Evolutionary conservation across 2,329 filamentous ascomycete genomes (phyloP), one percentile per base, ranked within the genome.

Genomic region (Fusarium abutilonis): DNA sequence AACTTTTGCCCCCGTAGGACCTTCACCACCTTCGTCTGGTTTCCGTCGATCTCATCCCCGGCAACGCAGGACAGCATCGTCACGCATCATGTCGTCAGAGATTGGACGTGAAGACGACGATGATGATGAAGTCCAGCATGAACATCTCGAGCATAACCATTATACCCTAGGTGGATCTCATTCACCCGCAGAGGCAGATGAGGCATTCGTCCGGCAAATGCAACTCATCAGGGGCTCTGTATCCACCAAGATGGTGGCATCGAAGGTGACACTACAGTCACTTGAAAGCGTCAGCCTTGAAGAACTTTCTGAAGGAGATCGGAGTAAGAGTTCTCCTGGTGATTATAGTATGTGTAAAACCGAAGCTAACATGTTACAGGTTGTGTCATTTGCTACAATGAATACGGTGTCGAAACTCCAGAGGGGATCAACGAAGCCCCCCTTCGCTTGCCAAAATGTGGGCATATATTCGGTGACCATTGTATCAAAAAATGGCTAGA

Each of bases 401-500:
- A 87, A 9, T 88, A 83, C 64, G 84, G 84, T 31, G 76, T 80
- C 13, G 71, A 76, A 54, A 85, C 81, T 26, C 85, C 86, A 0
- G 86, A 89, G 61, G 86, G 85, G 2, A 73, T 84, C 17, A 79
- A 77, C 41, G 86, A 89, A 69, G 76, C 74, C 3, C 84, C 86
- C 1, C 71, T 88, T 14, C 82, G 83, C 17, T 73, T 89, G 15
- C 86, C 86, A 3, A 83, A 80, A 63, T 89, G 86, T 77, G 85
- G 83, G 63, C 86, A 89, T 64, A 72, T 89, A 7, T 89, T 89
- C 70, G 86, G 86, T 15, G 80, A 87, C 52, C 79, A 83, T 64
- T 89, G 86, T 71, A 86, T 89, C 62, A 86, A 84, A 70, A 87
- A 85, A 64, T 89, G 86, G 86, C 81, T 89, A 38, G 79, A 84